phyloP scores from a whole-genome alignment of 805 yeast species.

The Spathaspora boniae region DNA sequence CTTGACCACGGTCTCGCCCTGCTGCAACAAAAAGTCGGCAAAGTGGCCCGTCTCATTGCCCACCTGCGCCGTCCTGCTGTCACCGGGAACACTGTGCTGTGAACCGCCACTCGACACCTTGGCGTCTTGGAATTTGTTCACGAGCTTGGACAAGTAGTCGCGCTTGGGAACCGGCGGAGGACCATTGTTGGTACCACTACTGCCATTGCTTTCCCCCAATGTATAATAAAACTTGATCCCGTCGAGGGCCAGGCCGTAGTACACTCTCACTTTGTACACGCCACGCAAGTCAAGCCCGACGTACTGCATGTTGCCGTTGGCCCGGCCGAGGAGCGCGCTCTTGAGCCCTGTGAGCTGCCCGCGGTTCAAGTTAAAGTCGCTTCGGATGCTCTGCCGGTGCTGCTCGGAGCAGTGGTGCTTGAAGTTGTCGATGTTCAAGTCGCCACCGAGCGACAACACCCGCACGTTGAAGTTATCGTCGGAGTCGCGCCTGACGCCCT shows the following conservation, averaged over 20 bases:
- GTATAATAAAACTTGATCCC: conserved; percentile 59
- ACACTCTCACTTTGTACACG: conserved; percentile 57
- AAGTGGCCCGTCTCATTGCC: conserved; percentile 55
- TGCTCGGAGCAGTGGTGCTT: conserved; percentile 17
- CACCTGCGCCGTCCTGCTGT: conserved; percentile 20
- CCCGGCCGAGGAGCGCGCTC: conserved; percentile 31
- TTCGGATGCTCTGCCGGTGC: conserved; percentile 14
- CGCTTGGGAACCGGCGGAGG: conserved; percentile 49
- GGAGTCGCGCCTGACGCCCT: conserved; percentile 11
- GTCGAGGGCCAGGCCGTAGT: conserved; percentile 76
- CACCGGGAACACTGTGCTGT: conserved; percentile 4
- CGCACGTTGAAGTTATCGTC: conserved; percentile 45
- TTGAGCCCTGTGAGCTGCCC: conserved; percentile 39
- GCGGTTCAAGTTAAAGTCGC: conserved; percentile 42
- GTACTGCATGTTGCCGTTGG: conserved; percentile 18
- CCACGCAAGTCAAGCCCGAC: conserved; percentile 33
- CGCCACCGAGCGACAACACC: conserved; percentile 57
- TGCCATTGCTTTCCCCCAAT: conserved; percentile 1
- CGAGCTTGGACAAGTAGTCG: conserved; percentile 33
- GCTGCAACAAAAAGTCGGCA: conserved; percentile 52
- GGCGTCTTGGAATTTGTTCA: conserved; percentile 8
- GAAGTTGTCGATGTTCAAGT: conserved; percentile 55
- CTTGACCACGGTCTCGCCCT: conserved; percentile 59
- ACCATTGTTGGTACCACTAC: background rate
- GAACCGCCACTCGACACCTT: conserved; percentile 1